These are phyloP conservation scores for Botryococcus braunii DNA, from an alignment of 163 green algal species.

Conservation along the genomic window DNA sequence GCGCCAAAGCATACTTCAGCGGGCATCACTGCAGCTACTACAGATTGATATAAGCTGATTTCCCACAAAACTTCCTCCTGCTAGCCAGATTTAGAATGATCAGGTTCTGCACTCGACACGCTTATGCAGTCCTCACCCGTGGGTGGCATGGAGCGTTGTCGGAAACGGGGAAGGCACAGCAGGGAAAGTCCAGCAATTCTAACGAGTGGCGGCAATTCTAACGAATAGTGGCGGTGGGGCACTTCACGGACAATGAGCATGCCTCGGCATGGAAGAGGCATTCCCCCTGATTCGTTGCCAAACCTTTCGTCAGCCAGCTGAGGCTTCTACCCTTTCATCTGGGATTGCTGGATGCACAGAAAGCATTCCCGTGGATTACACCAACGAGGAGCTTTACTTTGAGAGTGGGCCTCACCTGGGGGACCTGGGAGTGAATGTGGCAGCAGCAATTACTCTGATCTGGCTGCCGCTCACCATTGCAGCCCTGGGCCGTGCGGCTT, in stretches of 20 bases:
- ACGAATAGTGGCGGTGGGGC: background rate
- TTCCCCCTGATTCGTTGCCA: no score
- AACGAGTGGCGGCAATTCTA: background rate
- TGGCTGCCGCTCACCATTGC: slow-evolving; percentile 87
- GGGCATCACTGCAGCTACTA: no score
- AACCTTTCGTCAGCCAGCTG: no score
- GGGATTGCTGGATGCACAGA: background rate
- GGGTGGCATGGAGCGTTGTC: no score
- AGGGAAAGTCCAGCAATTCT: background rate
- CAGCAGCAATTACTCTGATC: slow-evolving; percentile 72
- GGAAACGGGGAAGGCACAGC: no score
- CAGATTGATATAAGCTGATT: no score
- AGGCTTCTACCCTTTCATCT: background rate
- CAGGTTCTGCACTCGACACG: no score
- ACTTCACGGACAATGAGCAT: background rate
- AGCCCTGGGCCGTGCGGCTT: slow-evolving; percentile 58
- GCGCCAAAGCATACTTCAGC: no score
- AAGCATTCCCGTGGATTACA: slow-evolving; percentile 8
- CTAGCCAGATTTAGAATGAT: no score
- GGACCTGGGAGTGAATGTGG: slow-evolving; percentile 69
- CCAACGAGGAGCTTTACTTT: slow-evolving; percentile 44
- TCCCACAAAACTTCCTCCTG: no score
- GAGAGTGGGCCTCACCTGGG: slow-evolving; percentile 33
- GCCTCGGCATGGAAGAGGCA: background rate
- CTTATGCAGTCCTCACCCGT: no score